Evolutionary conservation across 1,284 basidiomycete species (phyloP).

Genomic region (Jaminaea rosea): DNA sequence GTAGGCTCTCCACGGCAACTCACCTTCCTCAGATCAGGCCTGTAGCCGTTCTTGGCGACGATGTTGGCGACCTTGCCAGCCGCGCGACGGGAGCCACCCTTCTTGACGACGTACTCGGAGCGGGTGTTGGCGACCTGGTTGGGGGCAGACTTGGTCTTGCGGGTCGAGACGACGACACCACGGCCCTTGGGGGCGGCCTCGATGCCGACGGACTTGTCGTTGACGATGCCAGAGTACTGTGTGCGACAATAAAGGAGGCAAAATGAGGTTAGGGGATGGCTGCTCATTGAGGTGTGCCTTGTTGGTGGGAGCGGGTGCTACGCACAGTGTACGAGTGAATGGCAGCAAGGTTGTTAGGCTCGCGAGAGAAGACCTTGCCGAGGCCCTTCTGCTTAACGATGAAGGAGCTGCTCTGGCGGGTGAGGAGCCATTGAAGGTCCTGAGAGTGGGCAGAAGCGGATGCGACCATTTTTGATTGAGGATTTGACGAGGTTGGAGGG

Average conservation of each 20-base stretch:
- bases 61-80: slow-evolving; percentile 40
- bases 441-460: slow-evolving; percentile 11
- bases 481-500: background rate
- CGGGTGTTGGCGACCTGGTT: slow-evolving; percentile 21
- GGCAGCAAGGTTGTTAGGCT: slow-evolving; percentile 39
- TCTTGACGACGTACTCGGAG: slow-evolving; percentile 16
- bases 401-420: slow-evolving; percentile 38
- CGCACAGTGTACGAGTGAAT: slow-evolving; percentile 44
- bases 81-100: slow-evolving; percentile 32
- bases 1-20: slow-evolving; percentile 19
- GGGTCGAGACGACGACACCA: slow-evolving; percentile 37
- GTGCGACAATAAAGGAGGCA: background rate
- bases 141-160: slow-evolving; percentile 37
- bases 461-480: slow-evolving; percentile 17
- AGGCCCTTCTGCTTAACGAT: slow-evolving; percentile 46
- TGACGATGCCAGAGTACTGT: slow-evolving; percentile 39
- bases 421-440: slow-evolving; percentile 46
- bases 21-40: slow-evolving; percentile 42
- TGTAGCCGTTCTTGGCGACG: slow-evolving; percentile 42
- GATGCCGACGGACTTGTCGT: slow-evolving; percentile 43
- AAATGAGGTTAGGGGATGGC: no score
- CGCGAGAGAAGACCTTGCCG: slow-evolving; percentile 42
- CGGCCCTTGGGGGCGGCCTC: slow-evolving; percentile 21
- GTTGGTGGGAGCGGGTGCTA: no score
- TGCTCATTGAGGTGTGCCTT: no score